Conservation (phyloP, 306 rosid genomes). For the Oxytropis ochrocephala region DNA sequence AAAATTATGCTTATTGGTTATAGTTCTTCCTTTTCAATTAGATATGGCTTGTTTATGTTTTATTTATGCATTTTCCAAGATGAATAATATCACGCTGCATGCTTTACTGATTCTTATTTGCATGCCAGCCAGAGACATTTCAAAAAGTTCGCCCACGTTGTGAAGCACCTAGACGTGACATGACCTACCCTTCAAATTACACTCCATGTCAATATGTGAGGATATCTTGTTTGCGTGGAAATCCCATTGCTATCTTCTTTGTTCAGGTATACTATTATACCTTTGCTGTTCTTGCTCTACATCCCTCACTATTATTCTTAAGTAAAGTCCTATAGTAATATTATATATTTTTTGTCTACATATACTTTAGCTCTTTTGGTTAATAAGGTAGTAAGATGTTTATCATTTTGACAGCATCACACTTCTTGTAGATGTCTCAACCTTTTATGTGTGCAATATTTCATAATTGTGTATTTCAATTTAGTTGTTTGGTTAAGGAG, state of each 20-base stretch:
- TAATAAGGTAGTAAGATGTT: not conserved
- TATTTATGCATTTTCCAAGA: slow-evolving; percentile 8
- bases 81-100: not conserved
- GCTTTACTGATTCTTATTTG: slow-evolving; percentile 13
- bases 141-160: slow-evolving; percentile 89
- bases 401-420: not conserved
- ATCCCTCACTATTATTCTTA: not conserved
- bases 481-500: not conserved
- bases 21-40: slow-evolving; percentile 8
- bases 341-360: not conserved
- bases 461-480: not conserved
- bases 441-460: not conserved
- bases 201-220: slow-evolving; percentile 88
- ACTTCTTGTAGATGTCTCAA: not conserved
- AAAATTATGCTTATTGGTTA: not conserved
- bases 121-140: slow-evolving; percentile 82
- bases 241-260: slow-evolving; percentile 91
- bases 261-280: slow-evolving; percentile 52
- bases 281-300: slow-evolving; percentile 4
- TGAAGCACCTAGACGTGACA: slow-evolving; percentile 93
- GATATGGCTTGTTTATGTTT: not conserved
- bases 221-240: slow-evolving; percentile 93
- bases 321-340: not conserved
- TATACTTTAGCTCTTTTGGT: not conserved
- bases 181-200: slow-evolving; percentile 78